Evolutionary conservation across 2,329 filamentous ascomycete genomes (phyloP).

Genomic region (Coleophoma cylindrospora): DNA sequence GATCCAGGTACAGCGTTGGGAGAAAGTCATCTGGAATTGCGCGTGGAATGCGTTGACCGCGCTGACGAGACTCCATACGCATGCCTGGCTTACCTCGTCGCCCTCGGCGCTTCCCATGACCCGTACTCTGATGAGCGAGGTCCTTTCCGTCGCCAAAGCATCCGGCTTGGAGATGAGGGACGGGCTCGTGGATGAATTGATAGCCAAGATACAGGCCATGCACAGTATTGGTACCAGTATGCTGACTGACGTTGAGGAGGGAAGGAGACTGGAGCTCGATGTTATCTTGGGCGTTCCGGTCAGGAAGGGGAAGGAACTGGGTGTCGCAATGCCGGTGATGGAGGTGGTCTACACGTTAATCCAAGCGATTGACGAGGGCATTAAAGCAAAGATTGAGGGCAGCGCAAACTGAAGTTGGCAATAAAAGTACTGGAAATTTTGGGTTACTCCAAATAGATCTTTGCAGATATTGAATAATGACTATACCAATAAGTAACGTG

Average conservation of each 20-base stretch:
- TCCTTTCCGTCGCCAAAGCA: conserved; percentile 51
- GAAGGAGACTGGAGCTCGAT: conserved; percentile 56
- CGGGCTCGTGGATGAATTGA: conserved; percentile 40
- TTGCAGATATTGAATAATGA: no score
- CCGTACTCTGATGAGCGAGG: conserved; percentile 43
- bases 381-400: no score
- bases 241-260: conserved; percentile 52
- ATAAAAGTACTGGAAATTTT: no score
- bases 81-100: conserved; percentile 40
- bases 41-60: conserved; percentile 58
- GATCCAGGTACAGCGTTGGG: conserved; percentile 53
- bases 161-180: conserved; percentile 42
- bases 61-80: conserved; percentile 46
- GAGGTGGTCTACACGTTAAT: conserved; percentile 31
- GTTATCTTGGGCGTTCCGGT: conserved; percentile 58
- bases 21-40: conserved; percentile 56
- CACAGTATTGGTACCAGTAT: conserved; percentile 44
- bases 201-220: conserved; percentile 40
- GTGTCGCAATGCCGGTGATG: conserved; percentile 48
- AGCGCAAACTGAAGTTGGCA: no score
- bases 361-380: conserved; percentile 17
- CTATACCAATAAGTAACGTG: no score
- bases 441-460: no score
- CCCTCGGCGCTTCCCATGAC: conserved; percentile 42
- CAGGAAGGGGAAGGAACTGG: conserved; percentile 46